Conservation (phyloP, 768 basidiomycete genomes). For the Lactarius pseudohatsudake region DNA sequence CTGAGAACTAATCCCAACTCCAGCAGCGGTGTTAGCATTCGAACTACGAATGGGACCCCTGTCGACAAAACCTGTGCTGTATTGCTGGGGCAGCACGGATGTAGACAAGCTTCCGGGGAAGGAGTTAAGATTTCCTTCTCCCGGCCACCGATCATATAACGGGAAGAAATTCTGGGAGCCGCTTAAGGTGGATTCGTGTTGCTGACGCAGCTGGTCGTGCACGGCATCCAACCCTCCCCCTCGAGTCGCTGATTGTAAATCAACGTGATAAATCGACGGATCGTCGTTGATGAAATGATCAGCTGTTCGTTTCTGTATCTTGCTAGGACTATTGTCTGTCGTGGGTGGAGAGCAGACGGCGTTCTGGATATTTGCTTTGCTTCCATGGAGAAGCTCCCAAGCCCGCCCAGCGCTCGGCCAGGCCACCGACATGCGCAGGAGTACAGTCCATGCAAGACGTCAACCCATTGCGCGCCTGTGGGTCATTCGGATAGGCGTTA, state of each 20-base stretch:
- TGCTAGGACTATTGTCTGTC: constrained; percentile 27
- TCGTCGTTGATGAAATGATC: constrained; percentile 43
- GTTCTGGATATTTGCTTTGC: constrained; percentile 42
- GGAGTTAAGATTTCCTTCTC: constrained; percentile 30
- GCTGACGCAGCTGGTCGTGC: constrained; percentile 27
- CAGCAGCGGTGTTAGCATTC: constrained; percentile 2
- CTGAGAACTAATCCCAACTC: constrained; percentile 9
- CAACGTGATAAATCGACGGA: constrained; percentile 12
- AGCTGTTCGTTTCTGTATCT: constrained; percentile 60
- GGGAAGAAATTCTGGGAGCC: constrained; percentile 33
- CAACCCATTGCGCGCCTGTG: constrained; percentile 65
- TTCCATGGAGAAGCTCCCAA: constrained; percentile 66
- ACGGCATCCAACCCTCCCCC: constrained; percentile 15
- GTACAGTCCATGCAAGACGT: constrained; percentile 64
- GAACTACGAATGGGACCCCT: constrained; percentile 37
- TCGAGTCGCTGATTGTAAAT: constrained; percentile 14
- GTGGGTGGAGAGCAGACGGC: constrained; percentile 10
- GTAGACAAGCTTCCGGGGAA: constrained; percentile 59
- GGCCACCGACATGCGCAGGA: constrained; percentile 61
- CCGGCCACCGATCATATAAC: constrained; percentile 50
- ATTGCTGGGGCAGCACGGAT: constrained; percentile 70
- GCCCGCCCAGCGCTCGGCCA: constrained; percentile 81
- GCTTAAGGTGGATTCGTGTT: constrained; percentile 15
- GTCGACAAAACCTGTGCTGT: constrained; percentile 69
- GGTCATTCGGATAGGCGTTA: constrained; percentile 61